Evolutionary conservation across 2,329 filamentous ascomycete genomes (phyloP).

Genomic region (Sphaerulina populicola): DNA sequence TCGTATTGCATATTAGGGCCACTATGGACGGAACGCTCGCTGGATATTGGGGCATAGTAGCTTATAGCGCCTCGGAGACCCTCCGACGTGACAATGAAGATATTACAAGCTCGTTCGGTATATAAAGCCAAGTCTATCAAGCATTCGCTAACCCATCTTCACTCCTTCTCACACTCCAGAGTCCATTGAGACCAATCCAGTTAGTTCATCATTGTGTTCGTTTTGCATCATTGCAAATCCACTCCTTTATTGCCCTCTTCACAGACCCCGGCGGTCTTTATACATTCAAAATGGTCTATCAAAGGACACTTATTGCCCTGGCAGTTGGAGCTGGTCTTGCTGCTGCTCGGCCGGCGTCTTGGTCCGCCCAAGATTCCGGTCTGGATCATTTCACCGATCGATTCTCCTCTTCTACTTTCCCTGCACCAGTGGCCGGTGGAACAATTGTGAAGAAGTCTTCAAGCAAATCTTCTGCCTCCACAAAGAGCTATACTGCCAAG

Average conservation of each 20-base stretch:
- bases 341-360: constrained; percentile 11
- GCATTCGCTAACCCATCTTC: constrained; percentile 7
- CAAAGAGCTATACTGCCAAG: not conserved
- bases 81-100: not conserved
- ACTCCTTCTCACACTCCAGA: constrained; percentile 8
- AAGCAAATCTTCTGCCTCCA: not conserved
- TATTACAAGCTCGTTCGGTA: constrained; percentile 2
- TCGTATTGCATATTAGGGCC: not conserved
- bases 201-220: not conserved
- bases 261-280: constrained; percentile 6
- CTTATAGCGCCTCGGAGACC: not conserved
- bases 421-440: constrained; percentile 1
- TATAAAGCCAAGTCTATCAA: constrained; percentile 16
- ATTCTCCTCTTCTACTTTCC: not conserved
- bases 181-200: constrained; percentile 2
- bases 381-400: constrained; percentile 1
- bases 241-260: constrained; percentile 7
- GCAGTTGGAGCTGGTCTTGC: constrained; percentile 18
- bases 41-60: not conserved
- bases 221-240: constrained; percentile 10
- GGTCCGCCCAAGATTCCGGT: not conserved
- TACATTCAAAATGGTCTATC: constrained; percentile 14
- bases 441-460: constrained; percentile 2
- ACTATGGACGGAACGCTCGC: constrained; percentile 4
- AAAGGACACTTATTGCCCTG: constrained; percentile 16